phyloP scores from a whole-genome alignment of 371 early-diverging fungal species.

The Funneliformis caledonium region DNA sequence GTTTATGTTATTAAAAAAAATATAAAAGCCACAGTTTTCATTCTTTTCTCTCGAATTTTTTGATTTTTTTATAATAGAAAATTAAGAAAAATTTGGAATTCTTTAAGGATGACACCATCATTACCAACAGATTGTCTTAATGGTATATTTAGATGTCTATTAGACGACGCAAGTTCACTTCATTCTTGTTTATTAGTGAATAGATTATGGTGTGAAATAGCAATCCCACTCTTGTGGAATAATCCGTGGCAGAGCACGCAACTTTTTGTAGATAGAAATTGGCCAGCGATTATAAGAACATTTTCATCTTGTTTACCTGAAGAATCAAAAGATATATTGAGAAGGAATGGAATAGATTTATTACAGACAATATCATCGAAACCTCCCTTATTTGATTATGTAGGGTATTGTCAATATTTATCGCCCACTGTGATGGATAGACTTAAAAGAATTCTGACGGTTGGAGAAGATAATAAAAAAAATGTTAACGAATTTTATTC shows the following conservation, averaged over 20 bases:
- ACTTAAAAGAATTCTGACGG: background rate
- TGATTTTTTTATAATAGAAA: background rate
- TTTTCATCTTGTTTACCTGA: conserved; percentile 1
- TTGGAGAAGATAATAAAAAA: background rate
- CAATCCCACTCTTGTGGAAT: conserved; percentile 13
- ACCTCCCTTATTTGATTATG: conserved; percentile 7
- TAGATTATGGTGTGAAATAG: conserved; percentile 19
- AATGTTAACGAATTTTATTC: background rate
- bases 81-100: background rate
- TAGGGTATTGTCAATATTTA: conserved; percentile 16
- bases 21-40: background rate
- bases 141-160: conserved; percentile 10
- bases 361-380: background rate
- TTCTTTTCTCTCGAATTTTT: background rate
- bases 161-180: background rate
- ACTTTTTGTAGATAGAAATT: background rate
- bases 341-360: conserved; percentile 11
- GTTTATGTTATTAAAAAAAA: background rate
- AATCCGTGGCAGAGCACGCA: conserved; percentile 16
- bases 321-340: conserved; percentile 3
- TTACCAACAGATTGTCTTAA: conserved; percentile 24
- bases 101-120: background rate
- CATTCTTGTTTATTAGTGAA: conserved; percentile 30
- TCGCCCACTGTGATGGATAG: background rate
- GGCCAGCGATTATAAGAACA: background rate